Conservation (phyloP, 371 early-diverging fungal species). For the Globomyces sp. region DNA sequence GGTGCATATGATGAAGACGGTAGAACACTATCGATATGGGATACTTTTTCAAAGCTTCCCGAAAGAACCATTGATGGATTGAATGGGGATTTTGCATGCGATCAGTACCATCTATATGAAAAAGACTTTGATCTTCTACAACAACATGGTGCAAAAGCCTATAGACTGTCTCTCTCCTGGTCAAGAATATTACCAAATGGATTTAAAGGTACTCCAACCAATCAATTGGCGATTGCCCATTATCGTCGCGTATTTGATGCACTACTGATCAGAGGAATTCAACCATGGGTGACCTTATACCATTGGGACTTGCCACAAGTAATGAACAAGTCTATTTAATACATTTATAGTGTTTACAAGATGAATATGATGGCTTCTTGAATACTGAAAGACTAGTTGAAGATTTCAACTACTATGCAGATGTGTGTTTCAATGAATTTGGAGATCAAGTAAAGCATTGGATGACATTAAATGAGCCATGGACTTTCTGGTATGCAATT, state of each 20-base stretch:
- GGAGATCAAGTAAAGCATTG: conserved; percentile 37
- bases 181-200: conserved; percentile 34
- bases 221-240: conserved; percentile 28
- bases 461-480: conserved; percentile 36
- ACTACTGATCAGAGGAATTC: conserved; percentile 31
- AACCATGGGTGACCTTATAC: conserved; percentile 36
- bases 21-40: conserved; percentile 38
- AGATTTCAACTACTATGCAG: conserved; percentile 37
- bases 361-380: conserved; percentile 29
- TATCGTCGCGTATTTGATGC: conserved; percentile 34
- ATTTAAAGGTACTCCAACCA: conserved; percentile 20
- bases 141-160: conserved; percentile 27
- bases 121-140: conserved; percentile 43
- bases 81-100: conserved; percentile 31
- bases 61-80: conserved; percentile 26
- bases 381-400: conserved; percentile 17
- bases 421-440: conserved; percentile 25
- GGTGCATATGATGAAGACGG: conserved; percentile 42
- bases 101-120: conserved; percentile 38
- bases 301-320: conserved; percentile 43
- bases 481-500: no score
- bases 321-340: not conserved
- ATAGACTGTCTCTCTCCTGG: conserved; percentile 43
- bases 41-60: conserved; percentile 25
- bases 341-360: not conserved